Percentiles rank a stretch among this genome's conserved stretches.
phyloP scores from a whole-genome alignment of 2,329 filamentous ascomycete genomes.

The Ceratocystis papillata region DNA sequence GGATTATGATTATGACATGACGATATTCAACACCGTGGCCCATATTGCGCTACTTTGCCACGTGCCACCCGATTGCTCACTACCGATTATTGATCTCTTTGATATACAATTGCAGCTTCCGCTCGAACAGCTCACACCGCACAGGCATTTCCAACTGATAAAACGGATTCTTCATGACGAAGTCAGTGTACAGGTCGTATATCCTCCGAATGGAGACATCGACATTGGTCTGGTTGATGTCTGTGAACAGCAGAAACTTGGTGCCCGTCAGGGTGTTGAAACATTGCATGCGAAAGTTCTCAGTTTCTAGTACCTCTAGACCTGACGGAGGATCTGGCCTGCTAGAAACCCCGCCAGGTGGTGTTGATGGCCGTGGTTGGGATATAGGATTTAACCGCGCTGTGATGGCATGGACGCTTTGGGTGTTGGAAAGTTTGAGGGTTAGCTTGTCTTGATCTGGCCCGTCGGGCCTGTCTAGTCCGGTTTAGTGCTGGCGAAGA shows the following conservation, averaged over 20 bases:
- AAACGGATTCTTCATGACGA: constrained; percentile 99
- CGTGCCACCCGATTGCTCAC: neutral
- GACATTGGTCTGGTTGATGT: constrained; percentile 74
- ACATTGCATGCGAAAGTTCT: constrained; percentile 90
- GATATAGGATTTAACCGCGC: constrained; percentile 48
- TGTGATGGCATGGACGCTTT: constrained; percentile 58
- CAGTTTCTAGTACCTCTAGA: constrained; percentile 84
- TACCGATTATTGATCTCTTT: constrained; percentile 54
- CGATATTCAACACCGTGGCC: constrained; percentile 2
- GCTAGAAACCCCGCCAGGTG: constrained; percentile 31
- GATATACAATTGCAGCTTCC: constrained; percentile 70
- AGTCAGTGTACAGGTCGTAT: constrained; percentile 92
- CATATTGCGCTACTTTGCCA: neutral
- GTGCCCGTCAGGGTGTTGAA: constrained; percentile 90
- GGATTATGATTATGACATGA: neutral
- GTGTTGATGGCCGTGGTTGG: constrained; percentile 27
- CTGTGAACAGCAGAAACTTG: constrained; percentile 93
- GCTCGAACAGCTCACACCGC: constrained; percentile 87
- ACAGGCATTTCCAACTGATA: constrained; percentile 98
- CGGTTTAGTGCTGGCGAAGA: neutral
- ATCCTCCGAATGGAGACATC: constrained; percentile 73
- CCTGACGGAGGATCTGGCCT: constrained; percentile 61
- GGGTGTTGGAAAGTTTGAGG: neutral
- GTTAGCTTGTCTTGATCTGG: constrained; percentile 20
- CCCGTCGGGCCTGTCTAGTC: neutral